These are phyloP conservation scores for Salix koriyanagi DNA, from an alignment of 345 rosid genomes.

Conservation along the genomic window DNA sequence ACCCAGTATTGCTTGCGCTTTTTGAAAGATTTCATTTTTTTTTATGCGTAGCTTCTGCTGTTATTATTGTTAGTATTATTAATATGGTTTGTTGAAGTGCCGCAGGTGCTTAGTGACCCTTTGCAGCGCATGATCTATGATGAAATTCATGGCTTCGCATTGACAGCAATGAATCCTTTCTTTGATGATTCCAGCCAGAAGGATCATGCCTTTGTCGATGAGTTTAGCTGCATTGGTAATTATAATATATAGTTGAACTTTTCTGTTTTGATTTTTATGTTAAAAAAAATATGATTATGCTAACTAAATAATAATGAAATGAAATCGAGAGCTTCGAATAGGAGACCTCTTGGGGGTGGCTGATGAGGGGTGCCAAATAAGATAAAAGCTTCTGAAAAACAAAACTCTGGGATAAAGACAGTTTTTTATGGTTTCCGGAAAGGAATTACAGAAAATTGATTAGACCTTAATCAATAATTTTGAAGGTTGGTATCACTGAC, in stretches of 20 bases:
- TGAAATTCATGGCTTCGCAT: slow-evolving; percentile 89
- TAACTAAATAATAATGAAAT: no score
- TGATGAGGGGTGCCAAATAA: no score
- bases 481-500: not conserved
- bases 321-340: no score
- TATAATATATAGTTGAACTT: no score
- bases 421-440: no score
- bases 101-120: slow-evolving; percentile 94
- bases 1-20: not conserved
- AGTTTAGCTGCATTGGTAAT: slow-evolving; percentile 93
- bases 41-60: not conserved
- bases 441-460: no score
- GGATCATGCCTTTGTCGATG: slow-evolving; percentile 88
- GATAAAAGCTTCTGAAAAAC: no score
- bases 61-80: not conserved
- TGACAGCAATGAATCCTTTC: slow-evolving; percentile 83
- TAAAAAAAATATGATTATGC: no score
- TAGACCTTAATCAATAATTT: not conserved
- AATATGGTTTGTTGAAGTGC: slow-evolving; percentile 8
- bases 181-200: slow-evolving; percentile 56
- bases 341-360: no score
- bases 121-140: slow-evolving; percentile 92
- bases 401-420: no score
- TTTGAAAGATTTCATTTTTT: not conserved
- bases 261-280: no score